Base-by-base conservation (phyloP, 163 green algal species). In the Scenedesmus sp. region DNA sequence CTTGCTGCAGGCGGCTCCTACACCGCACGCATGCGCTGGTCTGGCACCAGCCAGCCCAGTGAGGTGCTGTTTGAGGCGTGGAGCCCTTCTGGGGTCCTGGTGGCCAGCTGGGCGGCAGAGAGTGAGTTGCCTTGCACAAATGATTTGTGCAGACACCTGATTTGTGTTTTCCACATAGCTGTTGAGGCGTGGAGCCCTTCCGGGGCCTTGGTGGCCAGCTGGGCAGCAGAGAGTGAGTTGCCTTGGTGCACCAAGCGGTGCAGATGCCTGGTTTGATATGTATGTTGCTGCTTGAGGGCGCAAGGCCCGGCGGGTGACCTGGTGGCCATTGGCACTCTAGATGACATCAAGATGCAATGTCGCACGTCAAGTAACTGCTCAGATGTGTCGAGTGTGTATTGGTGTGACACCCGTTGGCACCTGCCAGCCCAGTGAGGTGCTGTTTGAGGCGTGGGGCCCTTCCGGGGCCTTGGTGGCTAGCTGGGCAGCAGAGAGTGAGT, bases 11-110 rank as follows among this genome's bases (percentile, higher is more conserved):
- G 81, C 4, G 34, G 34, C 81, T 86, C 46, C 81, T 15, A 59
- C 81, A 91, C 87, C 0, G 59, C 73, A 54, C 56, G 87, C 13
- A 85, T 91, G 34, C 79, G 87, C 46, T 91, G 87, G 87, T 62
- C 52, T 26, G 87, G 87, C 12, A 56, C 64, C 7, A 60, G 10
- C 20, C 6, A 5, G 0, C 55, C 73, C 2, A 34, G 26, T 16
- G 23, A 91, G 62, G 55, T 91, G 87, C 67, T 26, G 52, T 91
- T 91, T 86, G 87, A 91, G 70, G 79, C 87, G 7, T 91, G 67
- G 67, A 86, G 55, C 34, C 52, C 76, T 20, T 23, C 9, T 34
- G 87, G 87, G 0, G 20, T 16, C 18, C 55, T 76, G 70, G 5
- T 91, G n/a, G 55, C 52, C 15, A 73, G 46, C 87, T 91, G 87